Evolutionary conservation across 148 eudicot species (phyloP), one percentile per base, ranked within the genome.

Genomic region (Salicornia ramosissima): DNA sequence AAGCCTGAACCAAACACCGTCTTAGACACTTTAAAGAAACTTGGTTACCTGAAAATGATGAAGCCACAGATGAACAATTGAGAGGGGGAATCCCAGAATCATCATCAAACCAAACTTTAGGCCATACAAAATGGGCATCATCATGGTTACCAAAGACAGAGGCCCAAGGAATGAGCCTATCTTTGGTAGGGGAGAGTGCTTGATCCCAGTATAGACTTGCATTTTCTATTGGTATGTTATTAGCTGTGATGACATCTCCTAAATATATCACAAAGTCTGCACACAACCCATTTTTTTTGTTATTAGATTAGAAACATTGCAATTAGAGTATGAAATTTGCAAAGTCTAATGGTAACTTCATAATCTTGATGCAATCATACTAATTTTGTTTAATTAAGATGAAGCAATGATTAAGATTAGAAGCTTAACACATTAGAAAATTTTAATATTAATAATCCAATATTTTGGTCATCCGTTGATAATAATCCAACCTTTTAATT

Each of bases 81-180:
- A 88, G 39, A 30, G 78, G 83, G 74, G 98, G 98, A 62, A 90
- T 77, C n/a, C 94, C 95, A 9, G 71, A 31, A 15, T 69, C 74
- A 22, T 69, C 74, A 22, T 95, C 86, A 80, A 93, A 90, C 98
- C 98, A 93, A 26, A 88, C 90, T 31, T 75, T 64, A 4, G 98
- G 98, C 98, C 98, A 93, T 78, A 71, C 86, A 75, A 93, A 93
- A 33, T 78, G 74, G 21, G 96, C 95, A 80, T 93, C 96, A 33
- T 90, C 98, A 68, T 93, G 98, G 81, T 93, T 93, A 30, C 98
- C 98, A 45, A 90, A 93, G 9, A 90, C 76, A 73, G 75, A 84
- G 1, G 90, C 90, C 90, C 86, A 93, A 24, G 95, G 95, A 69
- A 90, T 88, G 40, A 86, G 83, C 77, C 89, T 83, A 18, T 74